These are phyloP conservation scores for Saksenaea oblongispora DNA, from an alignment of 371 early-diverging fungal genomes.

Conservation along the genomic window DNA sequence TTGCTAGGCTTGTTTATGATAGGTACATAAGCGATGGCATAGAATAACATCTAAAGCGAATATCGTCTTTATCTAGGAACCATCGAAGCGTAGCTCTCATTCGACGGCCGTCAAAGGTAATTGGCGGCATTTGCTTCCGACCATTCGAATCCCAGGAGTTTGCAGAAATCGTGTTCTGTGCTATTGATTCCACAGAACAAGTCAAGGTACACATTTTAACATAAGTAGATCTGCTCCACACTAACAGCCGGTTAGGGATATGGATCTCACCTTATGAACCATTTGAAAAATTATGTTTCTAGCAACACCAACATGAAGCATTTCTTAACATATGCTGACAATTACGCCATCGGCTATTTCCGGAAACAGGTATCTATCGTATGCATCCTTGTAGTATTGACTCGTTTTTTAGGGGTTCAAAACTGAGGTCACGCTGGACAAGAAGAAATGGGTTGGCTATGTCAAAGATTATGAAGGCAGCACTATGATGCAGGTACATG, in stretches of 20 bases:
- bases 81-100: conserved; percentile 78
- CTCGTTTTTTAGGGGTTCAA: conserved; percentile 90
- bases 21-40: conserved; percentile 40
- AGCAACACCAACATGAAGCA: conserved; percentile 71
- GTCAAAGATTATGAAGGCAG: conserved; percentile 99
- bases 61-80: conserved; percentile 51
- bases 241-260: conserved; percentile 70
- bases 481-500: conserved; percentile 95
- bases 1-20: conserved; percentile 96
- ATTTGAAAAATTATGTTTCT: conserved; percentile 89
- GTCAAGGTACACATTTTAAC: conserved; percentile 79
- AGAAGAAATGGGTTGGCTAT: conserved; percentile 95
- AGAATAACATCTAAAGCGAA: background rate
- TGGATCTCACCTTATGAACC: conserved; percentile 93
- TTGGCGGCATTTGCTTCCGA: conserved; percentile 98
- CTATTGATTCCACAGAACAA: conserved; percentile 93
- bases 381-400: background rate
- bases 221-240: conserved; percentile 1
- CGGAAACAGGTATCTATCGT: conserved; percentile 84
- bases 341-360: conserved; percentile 99
- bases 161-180: conserved; percentile 99
- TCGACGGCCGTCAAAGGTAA: conserved; percentile 66
- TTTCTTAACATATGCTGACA: conserved; percentile 99
- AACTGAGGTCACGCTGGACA: conserved; percentile 91
- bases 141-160: conserved; percentile 90